phyloP scores from a whole-genome alignment of 768 basidiomycete genomes.

The Infundibulicybe gibba region DNA sequence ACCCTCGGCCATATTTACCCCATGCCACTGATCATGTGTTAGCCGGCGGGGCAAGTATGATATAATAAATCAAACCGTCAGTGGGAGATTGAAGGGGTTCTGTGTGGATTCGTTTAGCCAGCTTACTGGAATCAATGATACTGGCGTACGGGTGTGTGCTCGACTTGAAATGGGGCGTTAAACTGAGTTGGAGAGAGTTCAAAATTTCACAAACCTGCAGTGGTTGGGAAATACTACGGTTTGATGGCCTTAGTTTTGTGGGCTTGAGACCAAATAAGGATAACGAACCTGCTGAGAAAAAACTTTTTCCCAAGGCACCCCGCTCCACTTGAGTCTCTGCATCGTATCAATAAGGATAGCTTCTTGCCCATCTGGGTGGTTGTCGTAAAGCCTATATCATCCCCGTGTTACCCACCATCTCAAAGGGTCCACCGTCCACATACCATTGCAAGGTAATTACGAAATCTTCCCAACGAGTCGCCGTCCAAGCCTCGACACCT shows the following conservation, averaged over 20 bases:
- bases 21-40: conserved; percentile 41
- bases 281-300: conserved; percentile 36
- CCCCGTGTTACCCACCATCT: not conserved
- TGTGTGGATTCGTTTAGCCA: conserved; percentile 3
- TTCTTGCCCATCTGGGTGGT: conserved; percentile 45
- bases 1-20: conserved; percentile 56
- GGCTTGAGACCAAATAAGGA: not conserved
- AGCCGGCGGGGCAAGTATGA: not conserved
- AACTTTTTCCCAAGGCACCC: conserved; percentile 53
- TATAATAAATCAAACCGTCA: conserved; percentile 23
- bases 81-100: conserved; percentile 43
- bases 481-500: conserved; percentile 51
- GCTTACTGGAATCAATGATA: not conserved
- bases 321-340: conserved; percentile 45
- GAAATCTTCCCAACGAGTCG: conserved; percentile 57
- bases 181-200: not conserved
- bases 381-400: conserved; percentile 41
- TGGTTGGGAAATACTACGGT: conserved; percentile 41
- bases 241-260: not conserved
- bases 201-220: conserved; percentile 19
- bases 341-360: conserved; percentile 50
- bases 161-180: conserved; percentile 14
- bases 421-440: not conserved
- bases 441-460: conserved; percentile 55
- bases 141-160: conserved; percentile 20